Evolutionary conservation across 352 stramenopile species (phyloP), one percentile per base, ranked within the genome.

Genomic region (Hyaloperonospora arabidopsidis): DNA sequence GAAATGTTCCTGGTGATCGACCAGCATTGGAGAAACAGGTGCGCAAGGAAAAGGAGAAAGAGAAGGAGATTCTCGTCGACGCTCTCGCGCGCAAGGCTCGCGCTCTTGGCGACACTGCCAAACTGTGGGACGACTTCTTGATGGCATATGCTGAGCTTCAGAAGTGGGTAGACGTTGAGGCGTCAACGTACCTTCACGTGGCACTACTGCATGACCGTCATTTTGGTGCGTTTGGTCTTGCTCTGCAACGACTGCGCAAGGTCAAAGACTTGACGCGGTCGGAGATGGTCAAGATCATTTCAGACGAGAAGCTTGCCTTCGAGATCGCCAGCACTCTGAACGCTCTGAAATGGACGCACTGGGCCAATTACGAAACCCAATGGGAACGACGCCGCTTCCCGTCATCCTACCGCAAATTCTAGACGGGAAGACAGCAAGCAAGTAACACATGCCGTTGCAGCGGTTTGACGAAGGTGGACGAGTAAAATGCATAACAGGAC

Each of bases 81-180:
- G 73, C 81, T n/a, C 60, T 90, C 14, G 63, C 61, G 8, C 79
- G 83, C 22, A 83, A 86, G 52, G 65, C 79, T n/a, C 83, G 83
- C 34, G 83, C 83, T n/a, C 48, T 89, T 3, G 78, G 80, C 2
- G 72, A 89, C 56, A 56, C 52, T 0, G 67, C 50, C 25, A 7
- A 29, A 5, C 52, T 87, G 54, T 85, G 72, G 72, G 67, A 80
- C 23, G 63, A 63, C 19, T 91, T 93, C 43, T 23, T 72, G n/a
- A 13, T 55, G 7, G 58, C 66, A n/a, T 86, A 76, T 47, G 45
- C 60, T 1, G 61, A 56, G 43, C 74, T 93, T 1, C 69, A 89
- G 49, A 84, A 93, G 57, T 93, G 83, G 83, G 76, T 64, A 21
- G 82, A 93, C 52, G 71, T 85, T 0, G 76, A 89, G 19, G 62